A percentile compares a stretch with the other conserved stretches of the same genome.
Conservation (phyloP, 306 rosid species). For the Dalbergia cochinchinensis region DNA sequence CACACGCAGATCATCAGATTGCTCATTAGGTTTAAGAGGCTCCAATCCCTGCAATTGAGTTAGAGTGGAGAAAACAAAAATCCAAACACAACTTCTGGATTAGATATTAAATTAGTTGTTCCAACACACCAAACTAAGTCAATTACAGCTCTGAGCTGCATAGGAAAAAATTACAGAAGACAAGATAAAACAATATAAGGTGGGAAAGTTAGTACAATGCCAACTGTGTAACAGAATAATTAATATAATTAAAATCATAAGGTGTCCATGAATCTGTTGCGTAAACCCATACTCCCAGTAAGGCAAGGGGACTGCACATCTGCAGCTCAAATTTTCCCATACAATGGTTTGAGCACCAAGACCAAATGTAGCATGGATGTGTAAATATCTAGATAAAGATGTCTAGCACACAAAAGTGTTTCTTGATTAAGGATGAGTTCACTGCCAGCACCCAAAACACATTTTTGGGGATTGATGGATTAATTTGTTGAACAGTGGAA, state of each 20-base stretch:
- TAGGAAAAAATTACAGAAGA: slow-evolving; percentile 7
- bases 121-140: slow-evolving; percentile 35
- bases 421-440: slow-evolving; percentile 8
- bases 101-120: slow-evolving; percentile 30
- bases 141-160: slow-evolving; percentile 37
- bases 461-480: background rate
- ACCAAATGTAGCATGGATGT: slow-evolving; percentile 13
- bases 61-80: slow-evolving; percentile 53
- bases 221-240: slow-evolving; percentile 3
- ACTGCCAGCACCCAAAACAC: background rate
- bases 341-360: slow-evolving; percentile 1
- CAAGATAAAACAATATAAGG: slow-evolving; percentile 20
- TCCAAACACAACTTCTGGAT: slow-evolving; percentile 55
- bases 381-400: slow-evolving; percentile 15
- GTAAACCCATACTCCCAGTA: slow-evolving; percentile 1
- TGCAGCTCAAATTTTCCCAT: background rate
- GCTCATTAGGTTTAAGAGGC: slow-evolving; percentile 51
- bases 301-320: slow-evolving; percentile 2
- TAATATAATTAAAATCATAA: slow-evolving; percentile 10
- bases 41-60: slow-evolving; percentile 70
- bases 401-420: background rate
- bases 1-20: slow-evolving; percentile 51
- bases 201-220: background rate
- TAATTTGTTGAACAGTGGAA: background rate
- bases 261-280: background rate